A percentile compares a stretch with the other conserved stretches of the same genome.
Conservation (phyloP, 129 eudicot genomes). For the Heracleum sosnowskyi region DNA sequence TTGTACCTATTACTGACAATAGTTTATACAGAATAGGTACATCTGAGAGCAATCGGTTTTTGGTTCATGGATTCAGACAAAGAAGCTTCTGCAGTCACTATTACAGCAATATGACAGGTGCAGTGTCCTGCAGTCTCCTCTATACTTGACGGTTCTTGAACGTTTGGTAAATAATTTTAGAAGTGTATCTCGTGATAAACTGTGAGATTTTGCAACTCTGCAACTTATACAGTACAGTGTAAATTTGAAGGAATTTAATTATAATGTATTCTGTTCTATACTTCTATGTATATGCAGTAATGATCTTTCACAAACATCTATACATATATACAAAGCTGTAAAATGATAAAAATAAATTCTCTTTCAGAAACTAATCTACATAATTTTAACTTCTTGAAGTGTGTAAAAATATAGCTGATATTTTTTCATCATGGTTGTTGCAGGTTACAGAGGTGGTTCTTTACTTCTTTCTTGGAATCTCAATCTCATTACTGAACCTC, state of each 20-base stretch:
- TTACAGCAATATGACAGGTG: not conserved
- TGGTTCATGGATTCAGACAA: constrained; percentile 54
- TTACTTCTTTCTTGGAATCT: constrained; percentile 48
- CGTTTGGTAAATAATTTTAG: not conserved
- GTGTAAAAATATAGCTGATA: not conserved
- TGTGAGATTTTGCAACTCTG: too few species aligned
- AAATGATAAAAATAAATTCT: not conserved
- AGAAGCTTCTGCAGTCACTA: constrained; percentile 18
- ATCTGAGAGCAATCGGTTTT: not conserved
- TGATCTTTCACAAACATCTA: not conserved
- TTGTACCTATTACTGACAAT: not conserved
- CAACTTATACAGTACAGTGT: too few species aligned
- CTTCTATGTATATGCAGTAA: not conserved
- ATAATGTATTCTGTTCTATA: constrained; percentile 31
- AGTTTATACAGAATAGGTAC: not conserved
- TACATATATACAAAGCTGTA: not conserved
- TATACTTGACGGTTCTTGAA: not conserved
- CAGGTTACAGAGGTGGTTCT: constrained; percentile 74
- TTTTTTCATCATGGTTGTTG: constrained; percentile 15
- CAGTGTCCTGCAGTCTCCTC: not conserved
- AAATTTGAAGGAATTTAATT: constrained; percentile 49
- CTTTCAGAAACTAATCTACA: not conserved
- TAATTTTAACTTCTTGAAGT: not conserved
- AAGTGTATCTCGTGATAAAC: not conserved
- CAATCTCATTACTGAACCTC: constrained; percentile 88